A percentile compares a stretch with the other conserved stretches of the same genome.
phyloP scores from a whole-genome alignment of 164 flowering plant species.

The Sextonia rubra region DNA sequence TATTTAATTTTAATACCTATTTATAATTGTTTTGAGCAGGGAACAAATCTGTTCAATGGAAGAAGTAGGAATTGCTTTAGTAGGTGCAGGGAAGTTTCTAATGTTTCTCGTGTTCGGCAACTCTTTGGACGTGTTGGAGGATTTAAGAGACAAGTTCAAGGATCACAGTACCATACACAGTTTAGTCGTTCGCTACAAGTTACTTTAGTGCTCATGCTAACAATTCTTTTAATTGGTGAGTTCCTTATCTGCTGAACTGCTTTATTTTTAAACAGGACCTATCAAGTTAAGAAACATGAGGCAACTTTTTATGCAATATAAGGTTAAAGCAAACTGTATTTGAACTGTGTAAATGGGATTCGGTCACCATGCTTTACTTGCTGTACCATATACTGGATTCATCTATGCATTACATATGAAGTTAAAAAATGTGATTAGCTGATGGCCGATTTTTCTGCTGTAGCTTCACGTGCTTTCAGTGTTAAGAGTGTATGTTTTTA shows the following conservation, averaged over 20 bases:
- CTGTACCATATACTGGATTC: background rate
- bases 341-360: background rate
- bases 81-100: constrained; percentile 4
- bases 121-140: constrained; percentile 34
- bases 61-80: constrained; percentile 8
- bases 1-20: background rate
- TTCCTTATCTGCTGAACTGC: background rate
- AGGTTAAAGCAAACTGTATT: background rate
- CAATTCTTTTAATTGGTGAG: constrained; percentile 64
- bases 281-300: background rate
- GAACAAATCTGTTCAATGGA: constrained; percentile 1
- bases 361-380: background rate
- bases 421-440: background rate
- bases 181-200: constrained; percentile 42
- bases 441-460: background rate
- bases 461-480: background rate
- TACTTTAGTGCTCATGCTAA: constrained; percentile 50
- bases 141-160: constrained; percentile 39
- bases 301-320: background rate
- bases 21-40: background rate
- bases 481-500: too few relatives aligned
- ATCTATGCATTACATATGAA: background rate
- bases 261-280: background rate
- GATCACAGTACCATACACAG: constrained; percentile 28
- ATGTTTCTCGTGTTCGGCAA: constrained; percentile 33